Evolutionary conservation across 257 asterid genomes (phyloP).

Genomic region (Scutellaria galericulata): DNA sequence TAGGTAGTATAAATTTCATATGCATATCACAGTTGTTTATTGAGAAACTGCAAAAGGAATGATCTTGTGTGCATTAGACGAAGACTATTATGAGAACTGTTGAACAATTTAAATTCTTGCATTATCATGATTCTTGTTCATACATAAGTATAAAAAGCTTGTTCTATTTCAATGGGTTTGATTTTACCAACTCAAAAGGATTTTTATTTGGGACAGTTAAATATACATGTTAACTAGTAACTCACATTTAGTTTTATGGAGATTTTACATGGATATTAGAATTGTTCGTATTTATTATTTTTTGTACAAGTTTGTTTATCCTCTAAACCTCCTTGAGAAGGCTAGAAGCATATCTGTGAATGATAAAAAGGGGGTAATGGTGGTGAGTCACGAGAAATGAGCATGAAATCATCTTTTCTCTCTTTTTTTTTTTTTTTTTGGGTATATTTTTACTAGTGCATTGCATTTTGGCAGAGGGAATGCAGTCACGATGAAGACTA

Average conservation of each 20-base stretch:
- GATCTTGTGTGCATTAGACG: neutral
- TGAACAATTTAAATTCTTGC: neutral
- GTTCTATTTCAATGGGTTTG: neutral
- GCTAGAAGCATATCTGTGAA: neutral
- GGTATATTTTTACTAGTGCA: neutral
- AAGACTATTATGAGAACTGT: slow-evolving; percentile 11
- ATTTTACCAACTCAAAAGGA: neutral
- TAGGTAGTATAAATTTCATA: neutral
- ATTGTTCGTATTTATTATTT: neutral
- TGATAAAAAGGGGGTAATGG: neutral
- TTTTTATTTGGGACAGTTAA: neutral
- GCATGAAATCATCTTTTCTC: neutral
- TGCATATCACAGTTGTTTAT: slow-evolving; percentile 23
- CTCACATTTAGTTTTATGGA: neutral
- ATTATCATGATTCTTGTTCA: slow-evolving; percentile 28
- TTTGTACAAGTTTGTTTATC: neutral
- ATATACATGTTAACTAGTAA: neutral
- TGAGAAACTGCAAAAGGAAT: neutral
- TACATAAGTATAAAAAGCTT: neutral
- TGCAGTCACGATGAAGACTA: slow-evolving; percentile 92
- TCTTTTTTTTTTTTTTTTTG: neutral
- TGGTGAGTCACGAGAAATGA: slow-evolving; percentile 4
- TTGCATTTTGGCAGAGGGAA: slow-evolving; percentile 70
- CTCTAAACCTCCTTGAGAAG: neutral
- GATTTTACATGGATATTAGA: neutral